Percentiles rank a stretch among this genome's conserved stretches.
Evolutionary conservation across 208 protist species (phyloP).

Genomic region (Wallacemonas sp.): DNA sequence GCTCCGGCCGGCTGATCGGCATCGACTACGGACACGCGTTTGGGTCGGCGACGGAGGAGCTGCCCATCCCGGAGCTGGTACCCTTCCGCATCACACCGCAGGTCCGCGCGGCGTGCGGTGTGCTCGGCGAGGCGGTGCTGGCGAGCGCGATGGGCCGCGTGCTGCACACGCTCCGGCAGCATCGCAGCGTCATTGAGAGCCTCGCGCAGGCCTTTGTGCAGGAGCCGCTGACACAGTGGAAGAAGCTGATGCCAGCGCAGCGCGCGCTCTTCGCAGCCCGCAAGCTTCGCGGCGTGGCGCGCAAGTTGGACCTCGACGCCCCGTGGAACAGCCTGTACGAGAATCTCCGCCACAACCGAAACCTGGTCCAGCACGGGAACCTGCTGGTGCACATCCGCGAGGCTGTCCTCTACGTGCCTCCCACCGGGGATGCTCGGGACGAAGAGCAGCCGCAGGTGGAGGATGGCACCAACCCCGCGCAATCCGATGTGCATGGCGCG

Average conservation of each 20-base stretch:
- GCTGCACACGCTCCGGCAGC: conserved; percentile 40
- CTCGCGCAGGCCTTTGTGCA: conserved; percentile 90
- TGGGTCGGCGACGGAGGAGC: conserved; percentile 78
- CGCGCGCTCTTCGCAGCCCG: conserved; percentile 8
- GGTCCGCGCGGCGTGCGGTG: conserved; percentile 66
- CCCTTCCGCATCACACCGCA: conserved; percentile 93
- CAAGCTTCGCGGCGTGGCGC: conserved; percentile 26
- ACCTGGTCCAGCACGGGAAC: conserved; percentile 13
- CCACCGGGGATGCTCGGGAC: too few relatives aligned
- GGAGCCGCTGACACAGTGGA: conserved; percentile 86
- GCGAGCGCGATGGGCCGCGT: conserved; percentile 63
- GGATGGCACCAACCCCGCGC: too few relatives aligned
- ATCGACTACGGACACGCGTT: conserved; percentile 97
- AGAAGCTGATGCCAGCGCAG: conserved; percentile 22
- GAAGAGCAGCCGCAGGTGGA: conserved; percentile 40
- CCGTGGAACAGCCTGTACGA: conserved; percentile 25
- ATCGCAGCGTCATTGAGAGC: conserved; percentile 67
- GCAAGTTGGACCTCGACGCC: conserved; percentile 38
- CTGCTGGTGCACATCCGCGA: conserved; percentile 1
- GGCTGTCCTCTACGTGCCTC: background rate
- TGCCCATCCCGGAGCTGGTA: conserved; percentile 93
- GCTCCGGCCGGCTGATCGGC: conserved; percentile 74
- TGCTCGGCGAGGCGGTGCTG: conserved; percentile 62
- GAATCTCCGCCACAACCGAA: conserved; percentile 3
- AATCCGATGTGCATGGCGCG: background rate